These are phyloP conservation scores for Vigna radiata DNA, from an alignment of 306 rosid genomes.

Conservation along the genomic window DNA sequence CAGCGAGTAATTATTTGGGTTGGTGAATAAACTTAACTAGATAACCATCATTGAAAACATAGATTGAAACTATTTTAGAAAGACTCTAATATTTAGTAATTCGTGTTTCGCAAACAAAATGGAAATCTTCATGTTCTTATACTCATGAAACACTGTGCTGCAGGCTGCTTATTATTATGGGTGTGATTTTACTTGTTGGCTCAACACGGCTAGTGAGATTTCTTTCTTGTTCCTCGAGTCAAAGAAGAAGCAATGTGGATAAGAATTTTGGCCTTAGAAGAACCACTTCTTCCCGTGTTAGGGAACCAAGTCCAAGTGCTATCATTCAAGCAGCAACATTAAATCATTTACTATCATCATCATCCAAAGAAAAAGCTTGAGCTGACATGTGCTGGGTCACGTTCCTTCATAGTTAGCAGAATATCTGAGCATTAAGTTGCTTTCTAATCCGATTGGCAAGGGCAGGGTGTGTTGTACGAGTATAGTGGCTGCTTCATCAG, in stretches of 20 bases:
- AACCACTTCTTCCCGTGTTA: constrained; percentile 56
- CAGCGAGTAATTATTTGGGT: constrained; percentile 25
- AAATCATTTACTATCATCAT: constrained; percentile 69
- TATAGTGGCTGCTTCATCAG: constrained; percentile 46
- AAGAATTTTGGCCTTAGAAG: constrained; percentile 61
- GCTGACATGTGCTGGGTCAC: constrained; percentile 30
- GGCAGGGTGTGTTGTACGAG: constrained; percentile 48
- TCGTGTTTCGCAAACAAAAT: constrained; percentile 10
- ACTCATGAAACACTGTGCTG: constrained; percentile 37
- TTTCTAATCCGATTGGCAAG: constrained; percentile 13
- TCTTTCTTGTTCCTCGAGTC: constrained; percentile 58
- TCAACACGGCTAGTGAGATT: constrained; percentile 68
- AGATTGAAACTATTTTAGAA: neutral
- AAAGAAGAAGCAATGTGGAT: constrained; percentile 57
- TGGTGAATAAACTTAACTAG: neutral
- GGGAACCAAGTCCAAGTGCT: constrained; percentile 81
- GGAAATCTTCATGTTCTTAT: constrained; percentile 21
- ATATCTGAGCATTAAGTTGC: constrained; percentile 31
- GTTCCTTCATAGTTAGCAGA: constrained; percentile 13
- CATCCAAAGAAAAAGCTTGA: constrained; percentile 86
- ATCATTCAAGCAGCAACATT: constrained; percentile 80
- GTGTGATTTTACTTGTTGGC: constrained; percentile 90
- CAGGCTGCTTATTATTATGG: constrained; percentile 84
- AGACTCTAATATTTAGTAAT: neutral
- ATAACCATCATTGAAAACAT: neutral